These are phyloP conservation scores for Pichia rugopelliculosa DNA, from an alignment of 805 yeast species.

Conservation along the genomic window DNA sequence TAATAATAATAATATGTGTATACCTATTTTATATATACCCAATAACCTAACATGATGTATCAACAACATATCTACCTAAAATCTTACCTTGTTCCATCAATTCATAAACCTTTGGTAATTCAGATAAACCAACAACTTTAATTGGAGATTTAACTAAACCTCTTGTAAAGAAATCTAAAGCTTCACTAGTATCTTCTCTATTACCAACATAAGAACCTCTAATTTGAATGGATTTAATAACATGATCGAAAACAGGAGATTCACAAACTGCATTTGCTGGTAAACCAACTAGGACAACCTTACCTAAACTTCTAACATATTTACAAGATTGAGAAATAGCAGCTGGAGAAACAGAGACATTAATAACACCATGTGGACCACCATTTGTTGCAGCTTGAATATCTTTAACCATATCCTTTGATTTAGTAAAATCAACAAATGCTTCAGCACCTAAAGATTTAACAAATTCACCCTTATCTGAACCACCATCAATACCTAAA, in stretches of 20 bases:
- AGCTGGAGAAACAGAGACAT: constrained; percentile 51
- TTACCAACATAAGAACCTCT: constrained; percentile 87
- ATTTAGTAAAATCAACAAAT: constrained; percentile 46
- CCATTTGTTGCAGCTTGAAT: constrained; percentile 39
- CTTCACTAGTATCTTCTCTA: constrained; percentile 80
- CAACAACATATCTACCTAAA: constrained; percentile 85
- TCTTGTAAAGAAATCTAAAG: constrained; percentile 62
- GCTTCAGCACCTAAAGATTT: constrained; percentile 55
- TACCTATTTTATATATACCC: too few species aligned
- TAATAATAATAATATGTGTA: background rate
- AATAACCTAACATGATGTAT: constrained; percentile 58
- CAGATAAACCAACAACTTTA: constrained; percentile 70
- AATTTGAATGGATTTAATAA: constrained; percentile 64
- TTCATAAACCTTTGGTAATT: constrained; percentile 60
- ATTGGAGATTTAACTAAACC: constrained; percentile 61
- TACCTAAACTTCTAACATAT: constrained; percentile 54
- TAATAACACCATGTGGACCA: constrained; percentile 63
- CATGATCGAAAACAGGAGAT: constrained; percentile 67
- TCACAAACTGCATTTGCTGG: constrained; percentile 75
- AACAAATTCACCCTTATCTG: constrained; percentile 49
- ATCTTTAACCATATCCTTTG: constrained; percentile 36
- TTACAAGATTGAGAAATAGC: constrained; percentile 51
- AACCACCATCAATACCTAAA: constrained; percentile 71
- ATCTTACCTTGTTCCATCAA: constrained; percentile 83
- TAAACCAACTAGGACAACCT: constrained; percentile 59